A percentile compares a stretch with the other conserved stretches of the same genome.
phyloP scores from a whole-genome alignment of 192 early-diverging fungal genomes.

The Coemansia sp. region DNA sequence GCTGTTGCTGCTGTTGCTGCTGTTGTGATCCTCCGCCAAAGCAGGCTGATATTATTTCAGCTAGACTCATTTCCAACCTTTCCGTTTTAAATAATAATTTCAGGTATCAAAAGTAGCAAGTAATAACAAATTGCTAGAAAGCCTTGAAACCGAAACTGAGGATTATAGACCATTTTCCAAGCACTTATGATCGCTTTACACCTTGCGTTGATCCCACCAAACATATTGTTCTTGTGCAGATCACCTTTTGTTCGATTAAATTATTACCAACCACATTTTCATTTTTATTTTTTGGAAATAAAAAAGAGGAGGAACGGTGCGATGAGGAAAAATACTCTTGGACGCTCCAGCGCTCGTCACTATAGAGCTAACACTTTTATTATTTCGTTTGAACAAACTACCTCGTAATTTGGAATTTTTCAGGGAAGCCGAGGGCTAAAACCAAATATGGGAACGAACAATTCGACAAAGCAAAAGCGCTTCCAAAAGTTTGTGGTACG shows the following conservation, averaged over 20 bases:
- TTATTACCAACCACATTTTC: not conserved
- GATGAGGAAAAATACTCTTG: constrained; percentile 5
- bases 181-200: too few species aligned
- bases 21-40: constrained; percentile 26
- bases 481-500: constrained; percentile 76
- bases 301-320: not conserved
- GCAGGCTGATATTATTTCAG: constrained; percentile 29
- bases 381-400: not conserved
- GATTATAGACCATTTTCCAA: too few species aligned
- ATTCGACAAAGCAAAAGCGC: constrained; percentile 69
- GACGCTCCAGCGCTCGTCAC: not conserved
- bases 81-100: too few species aligned
- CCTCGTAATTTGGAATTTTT: not conserved
- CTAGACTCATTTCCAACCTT: not conserved
- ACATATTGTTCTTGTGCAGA: too few species aligned
- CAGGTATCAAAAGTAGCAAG: too few species aligned
- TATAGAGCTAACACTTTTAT: not conserved
- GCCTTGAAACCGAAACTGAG: too few species aligned
- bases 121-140: too few species aligned
- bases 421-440: not conserved
- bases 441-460: constrained; percentile 49
- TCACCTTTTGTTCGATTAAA: not conserved
- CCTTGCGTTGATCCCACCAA: too few species aligned
- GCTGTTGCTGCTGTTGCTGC: too few species aligned
- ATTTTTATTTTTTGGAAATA: not conserved